phyloP scores from a whole-genome alignment of 805 yeast genomes.

The Kuraishia borneana region DNA sequence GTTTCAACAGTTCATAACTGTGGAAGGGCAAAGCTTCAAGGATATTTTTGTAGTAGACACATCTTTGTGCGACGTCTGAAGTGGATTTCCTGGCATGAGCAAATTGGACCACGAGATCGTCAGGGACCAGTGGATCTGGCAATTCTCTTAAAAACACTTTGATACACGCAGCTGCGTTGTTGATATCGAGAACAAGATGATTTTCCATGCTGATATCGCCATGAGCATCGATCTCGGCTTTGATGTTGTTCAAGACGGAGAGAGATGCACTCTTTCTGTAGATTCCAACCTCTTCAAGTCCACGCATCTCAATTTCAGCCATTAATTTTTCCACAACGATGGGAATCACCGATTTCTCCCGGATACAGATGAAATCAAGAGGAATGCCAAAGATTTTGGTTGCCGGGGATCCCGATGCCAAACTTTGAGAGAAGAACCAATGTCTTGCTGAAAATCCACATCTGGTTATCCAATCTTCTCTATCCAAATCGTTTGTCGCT shows the following conservation, averaged over 20 bases:
- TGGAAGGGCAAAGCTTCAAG: constrained; percentile 40
- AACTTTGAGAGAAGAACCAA: constrained; percentile 38
- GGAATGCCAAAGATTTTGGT: constrained; percentile 79
- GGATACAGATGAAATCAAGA: constrained; percentile 56
- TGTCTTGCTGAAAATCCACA: constrained; percentile 37
- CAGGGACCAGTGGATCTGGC: constrained; percentile 74
- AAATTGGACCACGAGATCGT: constrained; percentile 50
- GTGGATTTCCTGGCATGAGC: constrained; percentile 20
- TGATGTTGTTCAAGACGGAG: constrained; percentile 31
- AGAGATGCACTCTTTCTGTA: constrained; percentile 60
- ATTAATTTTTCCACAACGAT: constrained; percentile 52
- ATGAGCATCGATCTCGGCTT: constrained; percentile 29
- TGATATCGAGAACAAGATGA: constrained; percentile 49
- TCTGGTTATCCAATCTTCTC: constrained; percentile 61
- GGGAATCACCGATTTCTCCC: constrained; percentile 60
- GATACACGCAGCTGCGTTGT: constrained; percentile 81
- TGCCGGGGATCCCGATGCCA: constrained; percentile 6
- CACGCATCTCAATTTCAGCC: constrained; percentile 73
- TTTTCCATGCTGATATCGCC: constrained; percentile 36
- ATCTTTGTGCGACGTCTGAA: constrained; percentile 10
- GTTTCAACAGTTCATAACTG: constrained; percentile 58
- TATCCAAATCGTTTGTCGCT: constrained; percentile 47
- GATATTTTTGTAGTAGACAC: constrained; percentile 12
- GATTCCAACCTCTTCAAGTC: constrained; percentile 83
- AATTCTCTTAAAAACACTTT: constrained; percentile 76